Base-by-base conservation (phyloP, 257 asterid genomes). In the Pogostemon cablin region DNA sequence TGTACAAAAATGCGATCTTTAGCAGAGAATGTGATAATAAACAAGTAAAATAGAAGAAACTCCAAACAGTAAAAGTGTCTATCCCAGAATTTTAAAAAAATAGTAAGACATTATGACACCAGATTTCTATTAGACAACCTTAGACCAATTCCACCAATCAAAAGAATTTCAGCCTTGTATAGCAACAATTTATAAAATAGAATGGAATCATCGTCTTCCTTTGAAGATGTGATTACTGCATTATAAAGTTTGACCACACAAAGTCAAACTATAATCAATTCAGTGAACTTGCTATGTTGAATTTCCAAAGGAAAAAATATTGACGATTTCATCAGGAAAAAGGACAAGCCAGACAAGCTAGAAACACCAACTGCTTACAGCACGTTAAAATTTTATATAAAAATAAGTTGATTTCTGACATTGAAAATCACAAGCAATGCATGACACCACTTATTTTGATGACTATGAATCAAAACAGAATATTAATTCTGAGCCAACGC, bases 401-500 rank as follows among this genome's bases (percentile, higher is more conserved):
- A 43, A 68, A 44, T 40, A 46, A 40, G 62, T 48, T 5, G 6
- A 54, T 57, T 65, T 50, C 68, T 56, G 74, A 60, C 15, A 61
- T 70, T 49, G 69, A 46, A 66, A 54, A 49, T 38, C 71, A 65
- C 65, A 73, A 59, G 38, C 46, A 75, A 67, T 55, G 25, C 46
- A 67, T 40, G 48, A 3, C 39, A 55, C 62, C 70, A 64, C 43
- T 46, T 20, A 62, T 65, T 68, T 63, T 65, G 78, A 65, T 15
- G 56, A 71, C 55, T 53, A 68, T 67, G 53, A 73, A 42, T 12
- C 63, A 57, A 72, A 42, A 60, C 6, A 59, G 10, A 75, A 68
- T 38, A 53, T 25, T 59, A 71, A 50, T 50, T 49, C 46, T 60
- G 37, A 62, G 44, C 62, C 56, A 59, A 75, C 43, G 62, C 43